Base-by-base conservation (phyloP, 495 filamentous ascomycete species). In the Aspergillus diversus region DNA sequence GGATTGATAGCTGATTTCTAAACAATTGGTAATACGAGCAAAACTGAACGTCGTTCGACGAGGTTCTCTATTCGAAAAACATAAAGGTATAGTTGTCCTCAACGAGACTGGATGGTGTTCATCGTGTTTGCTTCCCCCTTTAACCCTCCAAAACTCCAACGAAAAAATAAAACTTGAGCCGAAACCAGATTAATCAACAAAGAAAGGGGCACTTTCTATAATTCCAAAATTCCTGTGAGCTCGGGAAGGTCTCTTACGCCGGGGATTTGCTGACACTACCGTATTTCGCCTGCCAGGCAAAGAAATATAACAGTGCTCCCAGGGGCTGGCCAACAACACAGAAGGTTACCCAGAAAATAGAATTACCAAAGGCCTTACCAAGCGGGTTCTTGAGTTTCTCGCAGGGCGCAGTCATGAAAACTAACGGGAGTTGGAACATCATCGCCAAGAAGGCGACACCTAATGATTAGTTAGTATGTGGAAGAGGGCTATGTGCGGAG, bases 221-320 rank as follows among this genome's bases (percentile, higher is more conserved):
- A 17, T 32, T n/a, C 17, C 17, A 31, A 33, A 6, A 16, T 7
- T 6, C 34, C 7, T 33, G 12, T 46, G 27, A 27, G 34, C 16
- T 17, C 15, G 7, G 21, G 12, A 6, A 5, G 21, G 11, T 34
- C 31, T 31, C 58, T 49, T 56, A 66, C 46, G 21, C 27, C 11
- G 52, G 27, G 49, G 71, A 71, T 39, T 75, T 76, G 61, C 83
- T 86, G 31, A 86, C 84, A 67, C 87, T 93, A 17, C 95, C 95
- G 72, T 97, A 97, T 77, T 99, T 99, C 17, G 92, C 93, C 74
- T 97, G 94, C 95, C 95, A 99, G 13, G 93, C 95, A 71, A 97
- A 97, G 74, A 97, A 99, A 73, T 99, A 99, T 64, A 95, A 71
- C 37, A 98, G 73, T 3, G 91, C 92, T 0, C 91, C 94, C 42